Percentiles rank a stretch among this genome's conserved stretches.
phyloP scores from a whole-genome alignment of 2,329 filamentous ascomycete species.

The Neopestalotiopsis sp. region DNA sequence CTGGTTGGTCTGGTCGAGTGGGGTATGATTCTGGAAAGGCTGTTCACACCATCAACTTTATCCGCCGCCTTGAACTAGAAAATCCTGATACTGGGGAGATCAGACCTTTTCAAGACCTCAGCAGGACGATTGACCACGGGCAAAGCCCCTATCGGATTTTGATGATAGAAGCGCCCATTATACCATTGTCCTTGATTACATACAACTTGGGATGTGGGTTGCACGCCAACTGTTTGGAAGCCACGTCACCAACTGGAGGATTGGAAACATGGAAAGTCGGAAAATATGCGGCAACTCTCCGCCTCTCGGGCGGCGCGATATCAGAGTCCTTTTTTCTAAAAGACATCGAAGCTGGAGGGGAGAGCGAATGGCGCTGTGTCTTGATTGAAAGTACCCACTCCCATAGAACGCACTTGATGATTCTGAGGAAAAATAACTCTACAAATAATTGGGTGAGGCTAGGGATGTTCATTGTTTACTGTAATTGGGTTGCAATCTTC shows the following conservation, averaged over 20 bases:
- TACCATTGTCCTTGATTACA: neutral
- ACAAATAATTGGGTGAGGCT: neutral
- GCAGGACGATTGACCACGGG: neutral
- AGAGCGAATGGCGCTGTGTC: neutral
- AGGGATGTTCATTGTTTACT: neutral
- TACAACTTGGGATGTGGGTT: neutral
- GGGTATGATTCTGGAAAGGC: accelerated
- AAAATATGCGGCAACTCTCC: neutral
- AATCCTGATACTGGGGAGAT: neutral
- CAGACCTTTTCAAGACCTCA: neutral
- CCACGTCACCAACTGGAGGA: too few species aligned
- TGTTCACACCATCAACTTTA: neutral
- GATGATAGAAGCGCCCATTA: neutral
- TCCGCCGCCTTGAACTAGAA: neutral
- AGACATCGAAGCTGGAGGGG: neutral
- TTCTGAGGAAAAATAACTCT: neutral
- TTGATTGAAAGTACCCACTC: neutral
- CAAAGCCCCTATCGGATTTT: neutral
- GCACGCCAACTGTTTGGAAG: neutral
- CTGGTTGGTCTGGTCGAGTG: neutral
- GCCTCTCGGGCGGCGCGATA: neutral
- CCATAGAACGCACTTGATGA: neutral
- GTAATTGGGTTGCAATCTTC: too few species aligned
- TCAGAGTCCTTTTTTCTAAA: neutral
- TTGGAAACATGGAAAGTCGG: neutral